phyloP scores from a whole-genome alignment of 208 protist genomes.

The Wallacemonas sp. region DNA sequence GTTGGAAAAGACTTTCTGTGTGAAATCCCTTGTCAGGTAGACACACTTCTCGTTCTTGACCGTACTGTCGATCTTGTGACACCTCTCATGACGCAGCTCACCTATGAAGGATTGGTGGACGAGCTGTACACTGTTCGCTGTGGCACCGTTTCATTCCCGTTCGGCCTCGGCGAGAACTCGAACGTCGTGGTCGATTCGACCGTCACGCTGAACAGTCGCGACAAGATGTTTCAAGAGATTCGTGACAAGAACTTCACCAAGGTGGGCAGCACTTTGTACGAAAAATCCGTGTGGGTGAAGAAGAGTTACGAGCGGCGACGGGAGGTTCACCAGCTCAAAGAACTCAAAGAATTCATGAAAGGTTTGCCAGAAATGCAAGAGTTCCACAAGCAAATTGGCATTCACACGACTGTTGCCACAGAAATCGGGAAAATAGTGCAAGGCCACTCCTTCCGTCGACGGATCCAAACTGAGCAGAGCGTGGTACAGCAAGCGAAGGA shows the following conservation, averaged over 20 bases:
- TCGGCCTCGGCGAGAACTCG: constrained; percentile 56
- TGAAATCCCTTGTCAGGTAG: constrained; percentile 49
- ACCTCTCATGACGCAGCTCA: constrained; percentile 84
- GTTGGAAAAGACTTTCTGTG: constrained; percentile 57
- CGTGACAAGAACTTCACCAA: constrained; percentile 74
- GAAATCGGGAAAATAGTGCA: constrained; percentile 77
- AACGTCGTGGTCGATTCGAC: constrained; percentile 15
- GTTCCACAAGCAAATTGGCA: constrained; percentile 66
- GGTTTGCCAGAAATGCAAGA: constrained; percentile 85
- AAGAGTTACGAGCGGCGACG: constrained; percentile 83
- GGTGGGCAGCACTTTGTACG: constrained; percentile 74
- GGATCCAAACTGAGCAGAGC: constrained; percentile 71
- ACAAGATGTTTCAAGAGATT: constrained; percentile 80
- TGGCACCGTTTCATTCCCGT: constrained; percentile 61
- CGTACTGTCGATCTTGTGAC: constrained; percentile 78
- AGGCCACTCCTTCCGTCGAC: constrained; percentile 53
- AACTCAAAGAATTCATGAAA: constrained; percentile 90
- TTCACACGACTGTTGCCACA: constrained; percentile 80
- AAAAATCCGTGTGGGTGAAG: constrained; percentile 86
- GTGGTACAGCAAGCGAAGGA: constrained; percentile 77
- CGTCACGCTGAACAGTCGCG: constrained; percentile 40
- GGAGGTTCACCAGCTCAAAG: constrained; percentile 80
- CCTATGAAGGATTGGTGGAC: constrained; percentile 90
- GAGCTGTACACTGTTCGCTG: constrained; percentile 74
- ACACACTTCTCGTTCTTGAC: constrained; percentile 81